These are phyloP conservation scores for Magnaporthiopsis incrustans DNA, from an alignment of 2,329 filamentous ascomycete genomes.

Conservation along the genomic window DNA sequence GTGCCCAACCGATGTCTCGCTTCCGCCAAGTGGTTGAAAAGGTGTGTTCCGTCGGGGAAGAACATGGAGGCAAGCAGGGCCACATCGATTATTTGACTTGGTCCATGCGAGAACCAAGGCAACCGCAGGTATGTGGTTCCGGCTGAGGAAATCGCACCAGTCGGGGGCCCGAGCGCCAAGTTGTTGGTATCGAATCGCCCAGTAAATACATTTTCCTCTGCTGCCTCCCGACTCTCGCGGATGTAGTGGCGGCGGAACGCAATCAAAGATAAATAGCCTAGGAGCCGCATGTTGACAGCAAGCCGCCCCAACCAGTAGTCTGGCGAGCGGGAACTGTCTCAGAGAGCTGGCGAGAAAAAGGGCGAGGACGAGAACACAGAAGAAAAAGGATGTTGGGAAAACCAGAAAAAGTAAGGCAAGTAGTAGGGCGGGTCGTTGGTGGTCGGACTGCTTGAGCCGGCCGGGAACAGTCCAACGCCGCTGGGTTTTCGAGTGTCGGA, in stretches of 20 bases:
- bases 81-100: neutral
- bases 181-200: neutral
- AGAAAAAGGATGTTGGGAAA: neutral
- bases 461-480: neutral
- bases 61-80: neutral
- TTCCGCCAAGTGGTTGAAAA: neutral
- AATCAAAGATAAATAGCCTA: neutral
- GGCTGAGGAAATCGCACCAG: neutral
- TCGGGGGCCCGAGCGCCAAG: neutral
- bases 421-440: neutral
- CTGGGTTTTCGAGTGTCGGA: neutral
- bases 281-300: neutral
- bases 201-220: too few relatives aligned
- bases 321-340: neutral
- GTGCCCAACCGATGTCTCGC: neutral
- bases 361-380: too few relatives aligned
- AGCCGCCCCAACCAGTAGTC: neutral
- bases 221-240: too few relatives aligned
- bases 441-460: neutral
- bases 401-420: neutral
- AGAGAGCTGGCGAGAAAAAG: neutral
- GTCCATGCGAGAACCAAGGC: neutral
- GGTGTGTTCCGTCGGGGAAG: neutral
- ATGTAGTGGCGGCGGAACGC: neutral
- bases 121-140: neutral